Percentiles rank a stretch among this genome's conserved stretches.
These are phyloP conservation scores for Aaosphaeria arxii DNA, from an alignment of 2,329 filamentous ascomycete genomes.

Conservation along the genomic window DNA sequence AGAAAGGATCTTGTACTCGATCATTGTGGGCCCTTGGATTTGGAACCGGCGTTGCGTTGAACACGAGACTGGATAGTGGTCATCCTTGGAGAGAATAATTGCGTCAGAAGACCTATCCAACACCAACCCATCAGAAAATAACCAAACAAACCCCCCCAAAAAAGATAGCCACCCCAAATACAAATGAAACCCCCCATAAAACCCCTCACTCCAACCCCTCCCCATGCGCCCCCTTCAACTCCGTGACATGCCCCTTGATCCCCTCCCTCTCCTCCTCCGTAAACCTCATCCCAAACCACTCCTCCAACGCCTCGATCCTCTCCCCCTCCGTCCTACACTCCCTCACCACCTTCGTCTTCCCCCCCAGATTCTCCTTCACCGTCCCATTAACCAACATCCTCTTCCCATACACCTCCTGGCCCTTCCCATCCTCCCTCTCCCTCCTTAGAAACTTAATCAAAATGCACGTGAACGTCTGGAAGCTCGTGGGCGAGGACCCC, in stretches of 20 bases:
- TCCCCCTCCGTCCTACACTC: slow-evolving; percentile 40
- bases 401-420: slow-evolving; percentile 31
- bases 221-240: slow-evolving; percentile 12
- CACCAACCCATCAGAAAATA: too few species aligned
- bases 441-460: slow-evolving; percentile 39
- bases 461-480: slow-evolving; percentile 31
- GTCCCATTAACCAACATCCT: slow-evolving; percentile 42
- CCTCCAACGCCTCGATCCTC: slow-evolving; percentile 36
- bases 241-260: slow-evolving; percentile 27
- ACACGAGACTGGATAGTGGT: too few species aligned
- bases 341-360: slow-evolving; percentile 37
- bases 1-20: too few species aligned
- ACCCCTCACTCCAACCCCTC: background rate
- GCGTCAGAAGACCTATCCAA: too few species aligned
- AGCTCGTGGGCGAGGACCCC: slow-evolving; percentile 25
- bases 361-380: slow-evolving; percentile 44
- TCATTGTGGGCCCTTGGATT: too few species aligned
- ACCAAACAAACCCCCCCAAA: too few species aligned
- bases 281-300: slow-evolving; percentile 41
- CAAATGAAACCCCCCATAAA: background rate
- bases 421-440: slow-evolving; percentile 27
- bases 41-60: too few species aligned
- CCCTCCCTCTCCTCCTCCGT: slow-evolving; percentile 32
- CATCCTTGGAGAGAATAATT: too few species aligned
- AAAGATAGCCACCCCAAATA: too few species aligned